phyloP scores from a whole-genome alignment of 331 rosid species.

The Pyracantha coccinea region DNA sequence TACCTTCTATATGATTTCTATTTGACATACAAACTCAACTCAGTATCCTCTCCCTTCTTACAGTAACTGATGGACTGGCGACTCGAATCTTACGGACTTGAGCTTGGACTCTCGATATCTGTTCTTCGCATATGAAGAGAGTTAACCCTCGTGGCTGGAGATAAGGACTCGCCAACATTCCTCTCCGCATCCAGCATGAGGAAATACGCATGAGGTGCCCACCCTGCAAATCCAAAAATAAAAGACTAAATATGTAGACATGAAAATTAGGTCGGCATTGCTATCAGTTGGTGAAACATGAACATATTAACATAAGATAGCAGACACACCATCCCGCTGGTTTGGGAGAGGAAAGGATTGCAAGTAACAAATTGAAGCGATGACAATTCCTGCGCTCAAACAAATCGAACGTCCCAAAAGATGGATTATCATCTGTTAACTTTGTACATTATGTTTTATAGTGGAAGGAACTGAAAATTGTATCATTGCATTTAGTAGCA shows the following conservation, averaged over 20 bases:
- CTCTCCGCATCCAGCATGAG: constrained; percentile 5
- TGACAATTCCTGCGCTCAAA: constrained; percentile 7
- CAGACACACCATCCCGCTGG: constrained; percentile 7
- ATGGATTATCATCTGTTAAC: not conserved
- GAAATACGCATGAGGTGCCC: constrained; percentile 25
- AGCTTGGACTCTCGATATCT: not conserved
- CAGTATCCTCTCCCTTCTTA: not conserved
- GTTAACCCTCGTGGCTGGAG: not conserved
- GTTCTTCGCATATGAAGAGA: not conserved
- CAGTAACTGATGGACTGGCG: not conserved
- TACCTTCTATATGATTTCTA: not conserved
- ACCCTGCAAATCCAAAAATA: constrained; percentile 9
- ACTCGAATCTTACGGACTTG: not conserved
- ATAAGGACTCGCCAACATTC: not conserved
- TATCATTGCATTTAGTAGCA: not conserved
- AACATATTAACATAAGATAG: not conserved
- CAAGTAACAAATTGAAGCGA: constrained; percentile 18
- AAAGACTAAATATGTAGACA: not conserved
- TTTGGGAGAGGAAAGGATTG: constrained; percentile 24
- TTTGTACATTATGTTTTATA: not conserved
- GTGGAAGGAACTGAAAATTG: not conserved
- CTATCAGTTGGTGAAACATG: not conserved
- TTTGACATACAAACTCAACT: not conserved
- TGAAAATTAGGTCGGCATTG: not conserved
- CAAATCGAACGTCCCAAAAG: not conserved